Evolutionary conservation across 192 early-diverging fungal genomes (phyloP), one percentile per base, ranked within the genome.

Genomic region (Backusella liffmaniae): DNA sequence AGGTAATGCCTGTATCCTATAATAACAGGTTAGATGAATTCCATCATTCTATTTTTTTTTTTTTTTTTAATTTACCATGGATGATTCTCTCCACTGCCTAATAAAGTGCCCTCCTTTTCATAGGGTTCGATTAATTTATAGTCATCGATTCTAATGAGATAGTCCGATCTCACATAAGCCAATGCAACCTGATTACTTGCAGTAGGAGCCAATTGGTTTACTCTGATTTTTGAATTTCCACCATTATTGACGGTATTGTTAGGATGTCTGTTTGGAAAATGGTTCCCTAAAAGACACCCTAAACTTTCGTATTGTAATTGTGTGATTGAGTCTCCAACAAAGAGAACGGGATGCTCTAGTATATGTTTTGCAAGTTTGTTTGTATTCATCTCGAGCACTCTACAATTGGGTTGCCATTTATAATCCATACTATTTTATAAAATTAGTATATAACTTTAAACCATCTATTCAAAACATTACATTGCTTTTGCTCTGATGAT

Each of bases 281-380:
- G 29, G 29, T 77, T 21, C 4, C 82, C 77, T 26, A 79, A 37
- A 18, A 79, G 21, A 42, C 82, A 83, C 10, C 30, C 56, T 42
- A 83, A 32, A 53, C 74, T 79, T 41, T 77, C 78, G 41, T 66
- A 79, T 66, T 83, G 82, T 16, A 79, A 35, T 32, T 79, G 73
- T 46, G 77, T 79, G 32, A 83, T 79, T 9, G 78, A 79, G 34
- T 83, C 82, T 26, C 82, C 82, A 16, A 83, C 67, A 10, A 83
- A 66, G 30, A 83, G 66, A 8, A 83, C 30, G 13, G 82, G 78
- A 29, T 83, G 73, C 8, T 76, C 65, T 35, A 66, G 39, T 18
- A 83, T 37, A n/a, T 83, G 82, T 2, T 68, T 35, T 39, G 77
- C 56, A 18, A 83, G 46, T 13, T 35, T 21, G 2, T 68, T 16